Evolutionary conservation across 305 asterid genomes (phyloP).

Genomic region (Fraxinus xanthoxyloides): DNA sequence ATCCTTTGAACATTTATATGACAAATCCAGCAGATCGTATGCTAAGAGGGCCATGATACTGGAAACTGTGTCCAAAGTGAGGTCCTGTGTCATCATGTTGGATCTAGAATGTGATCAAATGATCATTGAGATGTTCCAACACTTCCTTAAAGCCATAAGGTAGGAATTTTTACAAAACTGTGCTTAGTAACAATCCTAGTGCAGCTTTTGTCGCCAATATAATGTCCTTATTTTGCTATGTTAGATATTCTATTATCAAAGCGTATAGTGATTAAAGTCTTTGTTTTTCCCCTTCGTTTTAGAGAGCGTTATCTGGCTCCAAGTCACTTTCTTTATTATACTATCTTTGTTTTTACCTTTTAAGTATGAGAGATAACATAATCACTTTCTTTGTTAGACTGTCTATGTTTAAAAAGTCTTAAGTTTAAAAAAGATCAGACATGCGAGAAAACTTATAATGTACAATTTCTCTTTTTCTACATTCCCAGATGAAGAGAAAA

Average conservation of each 20-base stretch:
- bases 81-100: conserved; percentile 93
- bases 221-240: background rate
- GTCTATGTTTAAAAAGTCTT: too few relatives aligned
- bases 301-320: background rate
- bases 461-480: background rate
- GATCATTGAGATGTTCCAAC: conserved; percentile 80
- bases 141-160: conserved; percentile 77
- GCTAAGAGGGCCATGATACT: conserved; percentile 69
- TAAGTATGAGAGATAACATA: background rate
- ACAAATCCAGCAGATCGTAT: conserved; percentile 68
- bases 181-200: conserved; percentile 11
- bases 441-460: background rate
- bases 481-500: background rate
- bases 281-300: background rate
- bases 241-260: conserved; percentile 1
- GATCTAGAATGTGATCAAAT: conserved; percentile 91
- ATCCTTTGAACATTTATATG: conserved; percentile 68
- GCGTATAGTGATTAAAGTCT: background rate
- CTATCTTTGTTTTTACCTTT: background rate
- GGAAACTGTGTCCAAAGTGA: conserved; percentile 85
- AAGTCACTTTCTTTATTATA: background rate
- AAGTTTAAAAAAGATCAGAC: background rate
- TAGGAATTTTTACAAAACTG: conserved; percentile 23
- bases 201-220: background rate
- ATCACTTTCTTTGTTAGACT: background rate